Conservation (phyloP, 164 flowering plant genomes). For the Nymphaea colorata region DNA sequence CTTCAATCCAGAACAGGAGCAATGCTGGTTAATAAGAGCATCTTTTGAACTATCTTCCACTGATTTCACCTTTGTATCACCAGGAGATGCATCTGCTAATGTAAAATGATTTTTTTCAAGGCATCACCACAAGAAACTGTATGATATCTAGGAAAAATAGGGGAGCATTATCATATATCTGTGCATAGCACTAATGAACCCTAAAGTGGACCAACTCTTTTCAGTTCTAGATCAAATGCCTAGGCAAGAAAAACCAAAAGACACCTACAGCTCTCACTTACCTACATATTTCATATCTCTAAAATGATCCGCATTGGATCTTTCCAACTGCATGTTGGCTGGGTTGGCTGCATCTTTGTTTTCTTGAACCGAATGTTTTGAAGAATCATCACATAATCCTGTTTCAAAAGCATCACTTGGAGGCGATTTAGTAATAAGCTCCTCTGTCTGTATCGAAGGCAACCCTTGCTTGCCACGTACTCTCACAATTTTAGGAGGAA, state of each 20-base stretch:
- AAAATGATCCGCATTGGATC: neutral
- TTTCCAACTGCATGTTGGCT: neutral
- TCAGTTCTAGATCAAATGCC: too few relatives aligned
- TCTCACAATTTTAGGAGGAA: slow-evolving; percentile 13
- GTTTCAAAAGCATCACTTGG: slow-evolving; percentile 11
- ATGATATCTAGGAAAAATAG: too few relatives aligned
- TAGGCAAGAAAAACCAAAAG: neutral
- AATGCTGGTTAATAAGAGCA: slow-evolving; percentile 10
- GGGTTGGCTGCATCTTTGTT: slow-evolving; percentile 2
- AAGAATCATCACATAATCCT: slow-evolving; percentile 6
- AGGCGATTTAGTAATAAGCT: slow-evolving; percentile 12
- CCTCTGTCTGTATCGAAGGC: slow-evolving; percentile 1
- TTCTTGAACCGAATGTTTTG: slow-evolving; percentile 1
- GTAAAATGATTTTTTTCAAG: too few relatives aligned
- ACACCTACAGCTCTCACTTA: neutral
- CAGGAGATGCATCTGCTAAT: neutral
- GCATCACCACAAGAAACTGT: too few relatives aligned
- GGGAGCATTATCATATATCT: too few relatives aligned
- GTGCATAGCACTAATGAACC: too few relatives aligned
- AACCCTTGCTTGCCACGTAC: neutral
- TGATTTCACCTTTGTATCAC: neutral
- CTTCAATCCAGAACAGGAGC: slow-evolving; percentile 34
- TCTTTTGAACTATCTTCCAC: slow-evolving; percentile 7
- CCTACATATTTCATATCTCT: neutral
- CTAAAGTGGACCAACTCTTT: too few relatives aligned